Evolutionary conservation across 2,329 filamentous ascomycete genomes (phyloP).

Genomic region (Fonsecaea nubica): DNA sequence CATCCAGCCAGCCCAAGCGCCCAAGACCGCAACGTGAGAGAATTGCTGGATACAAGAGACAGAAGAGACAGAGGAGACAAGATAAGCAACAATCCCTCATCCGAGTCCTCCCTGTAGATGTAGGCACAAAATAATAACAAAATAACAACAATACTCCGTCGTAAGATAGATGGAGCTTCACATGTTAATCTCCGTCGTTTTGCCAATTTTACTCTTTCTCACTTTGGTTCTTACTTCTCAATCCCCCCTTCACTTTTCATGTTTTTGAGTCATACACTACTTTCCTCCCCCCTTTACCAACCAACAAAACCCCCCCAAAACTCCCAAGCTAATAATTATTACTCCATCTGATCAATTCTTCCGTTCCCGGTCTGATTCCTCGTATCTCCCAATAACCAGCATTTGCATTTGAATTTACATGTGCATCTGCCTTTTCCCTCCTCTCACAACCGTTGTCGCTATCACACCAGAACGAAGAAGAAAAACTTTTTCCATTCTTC

Average conservation of each 20-base stretch:
- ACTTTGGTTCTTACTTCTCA: neutral
- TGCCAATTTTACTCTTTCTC: neutral
- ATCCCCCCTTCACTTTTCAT: neutral
- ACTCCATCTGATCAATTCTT: neutral
- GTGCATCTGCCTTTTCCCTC: conserved; percentile 3
- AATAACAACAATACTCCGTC: too few relatives aligned
- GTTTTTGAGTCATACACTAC: neutral
- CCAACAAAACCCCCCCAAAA: neutral
- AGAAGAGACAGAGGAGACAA: too few relatives aligned
- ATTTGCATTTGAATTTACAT: neutral
- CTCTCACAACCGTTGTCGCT: neutral
- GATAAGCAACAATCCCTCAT: too few relatives aligned
- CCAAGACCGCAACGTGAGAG: neutral
- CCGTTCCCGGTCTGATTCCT: neutral
- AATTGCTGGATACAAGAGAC: neutral
- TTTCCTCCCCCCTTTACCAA: neutral
- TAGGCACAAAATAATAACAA: conserved; percentile 12
- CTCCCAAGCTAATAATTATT: too few relatives aligned
- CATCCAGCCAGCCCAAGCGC: too few relatives aligned
- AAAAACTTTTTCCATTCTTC: neutral
- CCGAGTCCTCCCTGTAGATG: conserved; percentile 18
- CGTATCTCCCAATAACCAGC: neutral
- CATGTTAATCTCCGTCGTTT: conserved; percentile 18
- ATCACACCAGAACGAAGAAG: neutral
- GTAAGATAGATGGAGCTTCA: neutral